Percentiles rank a stretch among this genome's conserved stretches.
Conservation (phyloP, 2,329 filamentous ascomycete species). For the Pseudodiploospora longispora region DNA sequence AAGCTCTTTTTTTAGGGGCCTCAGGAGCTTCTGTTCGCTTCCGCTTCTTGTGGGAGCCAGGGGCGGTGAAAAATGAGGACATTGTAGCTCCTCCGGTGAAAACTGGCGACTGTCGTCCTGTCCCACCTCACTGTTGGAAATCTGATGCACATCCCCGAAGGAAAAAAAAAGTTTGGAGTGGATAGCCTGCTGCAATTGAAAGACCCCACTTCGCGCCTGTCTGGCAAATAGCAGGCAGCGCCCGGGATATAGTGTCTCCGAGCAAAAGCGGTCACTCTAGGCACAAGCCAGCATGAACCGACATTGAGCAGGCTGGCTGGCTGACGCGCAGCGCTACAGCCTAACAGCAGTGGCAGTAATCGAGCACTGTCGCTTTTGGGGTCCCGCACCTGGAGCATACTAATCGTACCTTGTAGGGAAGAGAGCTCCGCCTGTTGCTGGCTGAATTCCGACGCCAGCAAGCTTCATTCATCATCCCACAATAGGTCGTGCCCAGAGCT, state of each 20-base stretch:
- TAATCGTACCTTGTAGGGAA: neutral
- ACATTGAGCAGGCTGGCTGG: conserved; percentile 14
- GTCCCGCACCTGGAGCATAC: too few relatives aligned
- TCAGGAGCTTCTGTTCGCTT: conserved; percentile 58
- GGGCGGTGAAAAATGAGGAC: conserved; percentile 94
- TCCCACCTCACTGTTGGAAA: conserved; percentile 20
- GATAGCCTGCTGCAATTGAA: conserved; percentile 18
- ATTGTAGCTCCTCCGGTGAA: conserved; percentile 38
- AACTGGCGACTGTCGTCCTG: conserved; percentile 3
- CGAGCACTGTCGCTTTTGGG: too few relatives aligned
- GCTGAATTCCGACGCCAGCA: conserved; percentile 5
- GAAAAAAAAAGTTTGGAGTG: conserved; percentile 32
- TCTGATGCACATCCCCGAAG: conserved; percentile 13
- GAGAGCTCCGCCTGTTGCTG: conserved; percentile 6
- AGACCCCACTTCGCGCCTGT: conserved; percentile 2
- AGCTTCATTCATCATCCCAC: conserved; percentile 5
- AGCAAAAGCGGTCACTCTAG: conserved; percentile 22
- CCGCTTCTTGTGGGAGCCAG: conserved; percentile 81
- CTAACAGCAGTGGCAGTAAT: conserved; percentile 15
- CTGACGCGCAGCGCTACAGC: conserved; percentile 32
- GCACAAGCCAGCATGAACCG: conserved; percentile 17
- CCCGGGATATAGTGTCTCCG: conserved; percentile 25
- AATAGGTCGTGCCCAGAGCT: conserved; percentile 8
- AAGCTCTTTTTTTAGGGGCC: conserved; percentile 51
- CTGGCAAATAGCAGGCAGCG: conserved; percentile 16